A percentile compares a stretch with the other conserved stretches of the same genome.
Conservation (phyloP, 2,329 filamentous ascomycete genomes). For the Aspergillus niger region DNA sequence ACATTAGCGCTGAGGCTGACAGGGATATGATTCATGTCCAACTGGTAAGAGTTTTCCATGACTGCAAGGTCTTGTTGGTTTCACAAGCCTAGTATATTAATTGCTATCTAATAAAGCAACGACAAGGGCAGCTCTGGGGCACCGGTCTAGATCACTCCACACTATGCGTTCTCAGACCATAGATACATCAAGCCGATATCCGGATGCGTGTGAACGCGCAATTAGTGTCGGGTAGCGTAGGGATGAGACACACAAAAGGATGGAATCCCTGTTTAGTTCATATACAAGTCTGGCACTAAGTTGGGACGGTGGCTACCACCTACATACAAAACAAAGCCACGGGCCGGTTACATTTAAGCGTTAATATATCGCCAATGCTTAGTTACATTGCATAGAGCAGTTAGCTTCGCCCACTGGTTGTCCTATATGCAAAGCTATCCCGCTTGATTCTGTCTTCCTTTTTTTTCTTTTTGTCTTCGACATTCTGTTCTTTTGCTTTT, state of each 20-base stretch:
- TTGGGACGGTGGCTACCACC: neutral
- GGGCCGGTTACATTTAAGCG: neutral
- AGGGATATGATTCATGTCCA: neutral
- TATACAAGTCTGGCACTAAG: neutral
- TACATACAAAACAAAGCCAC: neutral
- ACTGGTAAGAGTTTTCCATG: neutral
- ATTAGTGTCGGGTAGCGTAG: neutral
- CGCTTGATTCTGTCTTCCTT: neutral
- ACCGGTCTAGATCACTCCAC: neutral
- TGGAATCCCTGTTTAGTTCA: neutral
- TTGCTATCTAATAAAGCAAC: neutral
- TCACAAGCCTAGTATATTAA: neutral
- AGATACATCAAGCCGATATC: too few species aligned
- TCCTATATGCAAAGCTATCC: neutral
- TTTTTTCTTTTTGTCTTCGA: too few species aligned
- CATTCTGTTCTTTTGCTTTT: too few species aligned
- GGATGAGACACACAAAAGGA: neutral
- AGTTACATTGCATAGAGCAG: neutral
- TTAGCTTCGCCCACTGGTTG: neutral
- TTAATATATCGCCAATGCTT: neutral
- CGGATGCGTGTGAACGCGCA: neutral
- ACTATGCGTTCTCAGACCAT: neutral
- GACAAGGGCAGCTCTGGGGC: neutral
- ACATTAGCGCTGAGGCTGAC: neutral
- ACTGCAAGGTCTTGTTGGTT: neutral